phyloP scores from a whole-genome alignment of 2,329 filamentous ascomycete species.

The Cladosporium sp. region DNA sequence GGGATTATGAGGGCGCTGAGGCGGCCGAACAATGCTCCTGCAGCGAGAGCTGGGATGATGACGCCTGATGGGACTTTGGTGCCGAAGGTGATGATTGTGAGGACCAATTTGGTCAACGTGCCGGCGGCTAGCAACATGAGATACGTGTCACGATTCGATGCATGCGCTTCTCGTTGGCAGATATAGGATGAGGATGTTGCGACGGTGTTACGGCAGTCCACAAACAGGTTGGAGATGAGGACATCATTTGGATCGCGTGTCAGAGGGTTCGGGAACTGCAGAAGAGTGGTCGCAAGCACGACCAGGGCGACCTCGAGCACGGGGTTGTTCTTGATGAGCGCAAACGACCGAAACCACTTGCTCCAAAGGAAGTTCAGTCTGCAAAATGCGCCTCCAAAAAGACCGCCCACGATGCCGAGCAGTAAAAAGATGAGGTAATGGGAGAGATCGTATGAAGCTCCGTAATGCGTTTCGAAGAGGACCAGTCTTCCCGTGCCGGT shows the following conservation, averaged over 20 bases:
- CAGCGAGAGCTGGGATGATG: constrained; percentile 61
- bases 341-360: constrained; percentile 53
- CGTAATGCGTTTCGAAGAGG: constrained; percentile 62
- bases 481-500: constrained; percentile 61
- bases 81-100: constrained; percentile 61
- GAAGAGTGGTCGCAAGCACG: constrained; percentile 53
- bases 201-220: constrained; percentile 50
- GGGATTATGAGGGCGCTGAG: constrained; percentile 50
- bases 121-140: constrained; percentile 55
- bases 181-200: constrained; percentile 46
- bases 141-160: constrained; percentile 43
- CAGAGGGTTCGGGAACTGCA: constrained; percentile 59
- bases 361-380: constrained; percentile 59
- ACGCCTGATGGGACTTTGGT: constrained; percentile 62
- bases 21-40: constrained; percentile 59
- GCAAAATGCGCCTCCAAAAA: constrained; percentile 62
- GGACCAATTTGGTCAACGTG: constrained; percentile 54
- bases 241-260: constrained; percentile 57
- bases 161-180: constrained; percentile 50
- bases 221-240: constrained; percentile 57
- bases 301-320: constrained; percentile 59
- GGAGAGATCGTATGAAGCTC: constrained; percentile 54
- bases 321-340: constrained; percentile 56
- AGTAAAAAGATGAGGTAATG: constrained; percentile 60
- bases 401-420: constrained; percentile 57